These are phyloP conservation scores for Linum lewisii DNA, from an alignment of 345 rosid genomes.

Conservation along the genomic window DNA sequence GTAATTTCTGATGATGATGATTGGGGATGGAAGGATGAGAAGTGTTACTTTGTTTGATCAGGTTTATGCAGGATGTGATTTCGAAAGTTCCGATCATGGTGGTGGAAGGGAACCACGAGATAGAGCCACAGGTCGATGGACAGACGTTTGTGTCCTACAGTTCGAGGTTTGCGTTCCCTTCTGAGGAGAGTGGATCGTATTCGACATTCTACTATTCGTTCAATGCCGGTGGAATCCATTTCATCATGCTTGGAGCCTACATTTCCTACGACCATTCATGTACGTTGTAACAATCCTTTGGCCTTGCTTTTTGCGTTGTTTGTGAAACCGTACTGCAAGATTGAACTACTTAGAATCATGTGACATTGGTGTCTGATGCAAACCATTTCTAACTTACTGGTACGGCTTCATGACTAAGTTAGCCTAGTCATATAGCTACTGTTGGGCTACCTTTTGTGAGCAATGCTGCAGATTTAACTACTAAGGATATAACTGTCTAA, in stretches of 20 bases:
- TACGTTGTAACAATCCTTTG: too few relatives aligned
- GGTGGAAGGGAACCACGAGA: constrained; percentile 80
- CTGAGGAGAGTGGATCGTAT: constrained; percentile 60
- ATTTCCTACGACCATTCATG: constrained; percentile 60
- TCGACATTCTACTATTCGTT: constrained; percentile 78
- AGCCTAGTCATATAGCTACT: too few relatives aligned
- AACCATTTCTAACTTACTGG: too few relatives aligned
- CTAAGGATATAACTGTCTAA: too few relatives aligned
- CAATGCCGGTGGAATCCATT: constrained; percentile 77
- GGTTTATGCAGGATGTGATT: constrained; percentile 79
- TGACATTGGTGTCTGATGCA: too few relatives aligned
- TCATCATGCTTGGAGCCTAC: constrained; percentile 79
- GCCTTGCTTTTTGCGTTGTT: too few relatives aligned
- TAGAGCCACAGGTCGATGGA: constrained; percentile 64
- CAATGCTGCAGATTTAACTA: too few relatives aligned
- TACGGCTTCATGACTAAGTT: too few relatives aligned
- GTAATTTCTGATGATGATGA: background rate
- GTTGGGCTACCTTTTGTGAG: too few relatives aligned
- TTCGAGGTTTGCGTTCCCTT: constrained; percentile 65
- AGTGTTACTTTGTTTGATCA: constrained; percentile 11
- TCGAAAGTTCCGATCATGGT: constrained; percentile 87
- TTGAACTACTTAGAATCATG: too few relatives aligned
- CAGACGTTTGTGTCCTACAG: constrained; percentile 61
- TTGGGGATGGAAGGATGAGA: too few relatives aligned
- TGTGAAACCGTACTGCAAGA: too few relatives aligned